These are phyloP conservation scores for Tuber brumale DNA, from an alignment of 495 filamentous ascomycete genomes.

Conservation along the genomic window DNA sequence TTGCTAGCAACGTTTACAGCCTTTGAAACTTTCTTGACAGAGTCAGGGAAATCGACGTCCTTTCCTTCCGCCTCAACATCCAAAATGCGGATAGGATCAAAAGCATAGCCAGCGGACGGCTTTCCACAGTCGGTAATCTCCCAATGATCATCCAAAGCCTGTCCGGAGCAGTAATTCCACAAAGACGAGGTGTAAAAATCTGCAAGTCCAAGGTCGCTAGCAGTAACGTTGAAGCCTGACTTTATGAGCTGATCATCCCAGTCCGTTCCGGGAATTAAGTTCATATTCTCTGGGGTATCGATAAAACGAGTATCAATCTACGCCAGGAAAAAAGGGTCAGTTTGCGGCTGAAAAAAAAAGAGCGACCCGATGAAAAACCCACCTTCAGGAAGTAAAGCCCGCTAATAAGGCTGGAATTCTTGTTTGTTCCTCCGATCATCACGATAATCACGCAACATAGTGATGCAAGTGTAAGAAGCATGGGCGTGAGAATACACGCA, in stretches of 20 bases:
- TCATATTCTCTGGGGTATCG: slow-evolving; percentile 13
- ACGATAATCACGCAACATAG: slow-evolving; percentile 58
- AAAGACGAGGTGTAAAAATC: slow-evolving; percentile 77
- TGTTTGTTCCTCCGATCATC: slow-evolving; percentile 56
- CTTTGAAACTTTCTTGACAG: slow-evolving; percentile 59
- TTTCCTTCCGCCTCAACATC: slow-evolving; percentile 43
- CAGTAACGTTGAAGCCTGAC: slow-evolving; percentile 45
- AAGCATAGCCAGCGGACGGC: slow-evolving; percentile 55
- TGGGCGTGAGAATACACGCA: slow-evolving; percentile 63
- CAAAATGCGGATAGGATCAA: slow-evolving; percentile 48
- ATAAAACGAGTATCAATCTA: slow-evolving; percentile 40
- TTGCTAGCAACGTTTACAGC: slow-evolving; percentile 64
- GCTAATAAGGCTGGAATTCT: slow-evolving; percentile 46
- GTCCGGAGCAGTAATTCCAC: slow-evolving; percentile 77
- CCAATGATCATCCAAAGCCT: slow-evolving; percentile 49
- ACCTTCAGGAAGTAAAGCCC: slow-evolving; percentile 61
- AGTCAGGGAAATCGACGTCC: slow-evolving; percentile 52
- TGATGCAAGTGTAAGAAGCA: slow-evolving; percentile 57
- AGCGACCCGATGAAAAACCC: slow-evolving; percentile 25
- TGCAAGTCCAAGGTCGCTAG: slow-evolving; percentile 54
- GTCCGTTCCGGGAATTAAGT: slow-evolving; percentile 25
- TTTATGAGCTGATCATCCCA: slow-evolving; percentile 31
- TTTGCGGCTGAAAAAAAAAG: slow-evolving; percentile 6
- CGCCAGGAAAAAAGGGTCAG: slow-evolving; percentile 2
- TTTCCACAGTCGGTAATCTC: slow-evolving; percentile 67